A percentile compares a stretch with the other conserved stretches of the same genome.
These are phyloP conservation scores for Pleurozium schreberi DNA, from an alignment of 225 moss, liverwort and hornwort species.

Conservation along the genomic window DNA sequence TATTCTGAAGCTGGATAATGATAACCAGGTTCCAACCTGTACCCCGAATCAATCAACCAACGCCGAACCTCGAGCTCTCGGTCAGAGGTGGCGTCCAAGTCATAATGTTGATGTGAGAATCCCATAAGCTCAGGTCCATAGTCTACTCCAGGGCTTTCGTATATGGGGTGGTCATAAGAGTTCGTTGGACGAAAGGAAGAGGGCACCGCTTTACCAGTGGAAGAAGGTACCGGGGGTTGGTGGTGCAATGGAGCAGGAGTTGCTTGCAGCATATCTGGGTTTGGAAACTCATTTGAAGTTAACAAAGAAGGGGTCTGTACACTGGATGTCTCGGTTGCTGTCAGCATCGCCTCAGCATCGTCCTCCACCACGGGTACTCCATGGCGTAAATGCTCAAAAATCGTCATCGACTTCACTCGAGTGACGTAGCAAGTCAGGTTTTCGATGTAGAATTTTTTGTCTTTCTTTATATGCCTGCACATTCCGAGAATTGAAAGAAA, in stretches of 20 bases:
- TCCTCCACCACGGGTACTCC: slow-evolving; percentile 18
- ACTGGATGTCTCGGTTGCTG: background rate
- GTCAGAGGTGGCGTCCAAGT: background rate
- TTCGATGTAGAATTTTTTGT: slow-evolving; percentile 33
- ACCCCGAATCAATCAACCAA: slow-evolving; percentile 15
- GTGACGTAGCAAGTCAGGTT: slow-evolving; percentile 41
- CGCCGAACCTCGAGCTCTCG: slow-evolving; percentile 10
- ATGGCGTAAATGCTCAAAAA: slow-evolving; percentile 31
- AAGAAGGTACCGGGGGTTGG: background rate
- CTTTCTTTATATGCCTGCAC: slow-evolving; percentile 34
- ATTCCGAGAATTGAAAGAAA: background rate
- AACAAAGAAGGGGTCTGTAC: background rate
- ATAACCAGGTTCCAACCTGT: slow-evolving; percentile 5
- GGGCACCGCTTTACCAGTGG: background rate
- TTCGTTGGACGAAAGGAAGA: background rate
- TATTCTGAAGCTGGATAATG: slow-evolving; percentile 5
- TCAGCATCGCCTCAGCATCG: background rate
- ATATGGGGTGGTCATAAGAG: background rate
- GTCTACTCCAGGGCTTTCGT: background rate
- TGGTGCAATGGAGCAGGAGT: background rate
- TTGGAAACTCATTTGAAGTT: background rate
- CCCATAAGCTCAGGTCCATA: slow-evolving; percentile 1
- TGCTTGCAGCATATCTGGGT: background rate
- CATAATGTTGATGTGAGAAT: background rate
- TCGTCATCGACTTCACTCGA: slow-evolving; percentile 21